These are phyloP conservation scores for Tetraselmis striata DNA, from an alignment of 139 green algal genomes.

Conservation along the genomic window DNA sequence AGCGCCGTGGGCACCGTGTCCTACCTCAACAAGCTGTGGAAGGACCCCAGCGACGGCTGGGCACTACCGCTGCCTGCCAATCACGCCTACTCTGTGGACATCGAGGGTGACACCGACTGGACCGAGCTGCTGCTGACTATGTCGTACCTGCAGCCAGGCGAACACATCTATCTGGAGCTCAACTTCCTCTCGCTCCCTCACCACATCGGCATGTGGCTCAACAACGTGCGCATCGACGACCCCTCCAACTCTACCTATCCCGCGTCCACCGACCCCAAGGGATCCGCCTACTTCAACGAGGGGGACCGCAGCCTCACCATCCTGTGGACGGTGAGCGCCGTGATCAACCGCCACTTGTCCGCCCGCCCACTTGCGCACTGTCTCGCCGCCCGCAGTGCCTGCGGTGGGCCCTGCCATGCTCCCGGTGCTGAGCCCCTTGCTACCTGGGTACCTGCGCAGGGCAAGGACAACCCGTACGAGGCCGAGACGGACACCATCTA, in stretches of 20 bases:
- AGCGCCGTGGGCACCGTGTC: neutral
- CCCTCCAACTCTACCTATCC: neutral
- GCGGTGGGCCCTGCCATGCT: too few relatives aligned
- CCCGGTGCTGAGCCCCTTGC: too few relatives aligned
- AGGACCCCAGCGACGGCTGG: neutral
- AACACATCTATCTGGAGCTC: neutral
- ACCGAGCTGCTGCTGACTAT: neutral
- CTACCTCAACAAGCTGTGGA: neutral
- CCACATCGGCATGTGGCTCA: neutral
- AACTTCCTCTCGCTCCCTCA: neutral
- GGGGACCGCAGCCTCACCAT: neutral
- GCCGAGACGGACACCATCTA: neutral
- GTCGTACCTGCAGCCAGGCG: neutral
- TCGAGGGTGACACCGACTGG: neutral
- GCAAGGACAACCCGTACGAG: neutral
- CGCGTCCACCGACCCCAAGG: neutral
- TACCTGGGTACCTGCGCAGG: too few relatives aligned
- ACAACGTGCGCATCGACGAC: neutral
- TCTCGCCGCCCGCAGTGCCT: too few relatives aligned
- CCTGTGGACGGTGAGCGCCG: neutral
- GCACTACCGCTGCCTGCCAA: neutral
- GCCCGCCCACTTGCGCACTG: too few relatives aligned
- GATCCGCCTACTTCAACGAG: neutral
- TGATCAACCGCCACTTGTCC: too few relatives aligned
- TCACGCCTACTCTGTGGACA: neutral